A percentile compares a stretch with the other conserved stretches of the same genome.
Evolutionary conservation across 164 flowering plant species (phyloP).

Genomic region (Akebia trifoliata): DNA sequence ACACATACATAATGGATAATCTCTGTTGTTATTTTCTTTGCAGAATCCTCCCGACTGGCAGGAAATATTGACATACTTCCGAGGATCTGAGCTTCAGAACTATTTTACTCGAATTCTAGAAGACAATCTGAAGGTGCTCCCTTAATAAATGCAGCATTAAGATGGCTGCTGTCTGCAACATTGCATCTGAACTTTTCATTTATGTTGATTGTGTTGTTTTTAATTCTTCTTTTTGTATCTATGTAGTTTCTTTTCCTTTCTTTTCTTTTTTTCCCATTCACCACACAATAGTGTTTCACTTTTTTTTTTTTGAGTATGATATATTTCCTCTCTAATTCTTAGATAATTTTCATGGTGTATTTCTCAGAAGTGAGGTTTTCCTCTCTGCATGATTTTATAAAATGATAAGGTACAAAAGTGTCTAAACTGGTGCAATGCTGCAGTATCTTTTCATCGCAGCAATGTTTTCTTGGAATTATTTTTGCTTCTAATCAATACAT

Average conservation of each 20-base stretch:
- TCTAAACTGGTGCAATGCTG: no score
- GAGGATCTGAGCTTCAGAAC: constrained; percentile 97
- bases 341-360: no score
- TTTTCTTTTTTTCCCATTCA: no score
- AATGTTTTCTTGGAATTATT: no score
- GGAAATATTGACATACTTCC: constrained; percentile 88
- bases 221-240: background rate
- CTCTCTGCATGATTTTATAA: no score
- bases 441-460: no score
- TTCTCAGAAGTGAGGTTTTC: no score
- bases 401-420: no score
- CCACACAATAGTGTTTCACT: no score
- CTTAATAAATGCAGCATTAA: background rate
- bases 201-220: background rate
- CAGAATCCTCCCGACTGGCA: constrained; percentile 99
- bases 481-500: no score
- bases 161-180: background rate
- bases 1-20: background rate
- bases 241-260: background rate
- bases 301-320: no score
- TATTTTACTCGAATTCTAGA: constrained; percentile 94
- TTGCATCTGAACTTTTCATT: background rate
- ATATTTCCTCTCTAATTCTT: no score
- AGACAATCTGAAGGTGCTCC: constrained; percentile 83
- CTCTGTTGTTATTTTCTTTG: constrained; percentile 8